These are phyloP conservation scores for Ceratobasidium sp. DNA, from an alignment of 1,284 basidiomycete species.

Conservation along the genomic window DNA sequence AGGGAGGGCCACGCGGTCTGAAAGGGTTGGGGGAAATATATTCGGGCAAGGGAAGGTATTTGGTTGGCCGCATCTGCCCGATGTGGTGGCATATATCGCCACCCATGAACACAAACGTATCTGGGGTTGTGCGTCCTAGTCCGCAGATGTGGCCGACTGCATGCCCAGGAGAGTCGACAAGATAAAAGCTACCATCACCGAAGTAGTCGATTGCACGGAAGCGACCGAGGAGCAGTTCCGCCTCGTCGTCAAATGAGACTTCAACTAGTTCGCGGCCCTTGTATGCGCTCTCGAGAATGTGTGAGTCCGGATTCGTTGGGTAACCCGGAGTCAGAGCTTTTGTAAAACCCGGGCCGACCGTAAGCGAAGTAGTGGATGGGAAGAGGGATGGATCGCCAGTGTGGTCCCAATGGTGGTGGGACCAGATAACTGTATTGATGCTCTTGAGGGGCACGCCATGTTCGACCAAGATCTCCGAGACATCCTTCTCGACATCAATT, in stretches of 20 bases:
- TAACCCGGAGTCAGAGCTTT: conserved; percentile 31
- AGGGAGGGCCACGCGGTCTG: neutral
- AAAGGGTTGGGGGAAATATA: conserved; percentile 38
- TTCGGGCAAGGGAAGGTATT: conserved; percentile 36
- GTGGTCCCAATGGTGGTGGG: conserved; percentile 39
- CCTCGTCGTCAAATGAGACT: conserved; percentile 15
- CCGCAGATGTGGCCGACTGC: conserved; percentile 42
- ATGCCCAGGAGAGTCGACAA: conserved; percentile 47
- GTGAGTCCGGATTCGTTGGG: conserved; percentile 23
- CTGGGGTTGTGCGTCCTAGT: conserved; percentile 29
- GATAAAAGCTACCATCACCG: conserved; percentile 48
- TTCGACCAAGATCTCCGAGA: conserved; percentile 26
- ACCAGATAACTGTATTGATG: conserved; percentile 31
- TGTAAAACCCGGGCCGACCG: conserved; percentile 37
- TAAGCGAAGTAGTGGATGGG: conserved; percentile 27
- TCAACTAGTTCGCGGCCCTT: conserved; percentile 28
- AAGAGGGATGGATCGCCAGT: conserved; percentile 40
- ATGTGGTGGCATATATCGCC: conserved; percentile 38
- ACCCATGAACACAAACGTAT: conserved; percentile 40
- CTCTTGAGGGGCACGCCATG: conserved; percentile 23
- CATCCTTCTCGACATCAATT: conserved; percentile 8
- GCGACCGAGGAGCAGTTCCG: conserved; percentile 2
- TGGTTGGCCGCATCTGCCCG: conserved; percentile 25
- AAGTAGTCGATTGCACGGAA: conserved; percentile 47
- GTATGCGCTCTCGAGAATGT: conserved; percentile 36